A percentile compares a stretch with the other conserved stretches of the same genome.
Evolutionary conservation across 2,329 filamentous ascomycete species (phyloP).

Genomic region (Ascochyta lentis): DNA sequence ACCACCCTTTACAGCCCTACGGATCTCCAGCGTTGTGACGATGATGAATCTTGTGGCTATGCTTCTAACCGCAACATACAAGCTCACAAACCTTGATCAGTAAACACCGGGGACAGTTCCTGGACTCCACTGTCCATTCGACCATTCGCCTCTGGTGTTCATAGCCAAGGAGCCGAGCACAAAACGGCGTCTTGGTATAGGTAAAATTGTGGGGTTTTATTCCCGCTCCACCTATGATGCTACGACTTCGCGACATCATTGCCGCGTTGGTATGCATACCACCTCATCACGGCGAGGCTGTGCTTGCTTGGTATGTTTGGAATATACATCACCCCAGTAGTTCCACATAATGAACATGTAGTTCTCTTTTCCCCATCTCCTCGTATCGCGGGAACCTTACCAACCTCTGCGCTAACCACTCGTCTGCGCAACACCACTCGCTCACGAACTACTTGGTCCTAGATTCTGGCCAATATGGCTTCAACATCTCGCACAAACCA

Average conservation of each 20-base stretch:
- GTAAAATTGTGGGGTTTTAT: conserved; percentile 10
- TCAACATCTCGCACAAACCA: conserved; percentile 22
- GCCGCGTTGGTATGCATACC: neutral
- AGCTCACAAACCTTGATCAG: neutral
- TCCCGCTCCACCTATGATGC: conserved; percentile 14
- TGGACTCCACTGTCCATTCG: neutral
- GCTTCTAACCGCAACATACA: neutral
- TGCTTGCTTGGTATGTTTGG: conserved; percentile 1
- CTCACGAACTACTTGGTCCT: neutral
- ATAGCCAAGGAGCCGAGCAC: conserved; percentile 9
- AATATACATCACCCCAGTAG: neutral
- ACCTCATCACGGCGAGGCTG: conserved; percentile 6
- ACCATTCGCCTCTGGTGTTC: neutral
- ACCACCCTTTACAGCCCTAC: neutral
- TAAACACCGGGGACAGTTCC: neutral
- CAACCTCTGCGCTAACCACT: no score
- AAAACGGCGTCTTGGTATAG: conserved; percentile 3
- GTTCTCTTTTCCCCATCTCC: neutral
- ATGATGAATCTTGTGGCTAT: conserved; percentile 4
- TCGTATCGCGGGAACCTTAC: no score
- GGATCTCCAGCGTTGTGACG: neutral
- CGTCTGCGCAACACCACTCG: neutral
- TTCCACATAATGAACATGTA: neutral
- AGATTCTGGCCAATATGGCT: conserved; percentile 15
- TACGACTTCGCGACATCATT: neutral